Evolutionary conservation across 306 rosid genomes (phyloP), one percentile per base, ranked within the genome.

Genomic region (Potentilla sterilis): DNA sequence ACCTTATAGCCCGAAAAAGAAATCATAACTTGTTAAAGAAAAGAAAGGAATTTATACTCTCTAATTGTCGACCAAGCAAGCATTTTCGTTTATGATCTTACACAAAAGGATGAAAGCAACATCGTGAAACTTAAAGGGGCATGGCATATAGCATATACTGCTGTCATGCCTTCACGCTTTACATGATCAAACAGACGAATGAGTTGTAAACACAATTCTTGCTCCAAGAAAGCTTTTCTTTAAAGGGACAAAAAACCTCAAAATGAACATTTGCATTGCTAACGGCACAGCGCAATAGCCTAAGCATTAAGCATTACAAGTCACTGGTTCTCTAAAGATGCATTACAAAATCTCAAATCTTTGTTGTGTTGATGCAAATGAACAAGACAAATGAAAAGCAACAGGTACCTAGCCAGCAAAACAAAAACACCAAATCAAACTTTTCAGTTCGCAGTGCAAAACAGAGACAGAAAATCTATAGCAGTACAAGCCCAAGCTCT

Each of bases 401-500:
- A 61, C 72, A 74, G 32, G 61, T 47, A 55, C 70, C 42, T 72
- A 49, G 69, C 77, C 73, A 78, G n/a, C 51, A 57, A 40, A 73
- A 63, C 3, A 19, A 18, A 24, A 41, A 49, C 57, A 63, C 67
- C 8, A 51, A 51, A 65, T 42, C 65, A 59, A 37, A 46, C 64
- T 22, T 67, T 46, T 69, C 65, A 76, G 64, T 24, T 63, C 22
- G 2, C 16, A 69, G 22, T 34, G 80, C 55, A 75, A 77, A 83
- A 59, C 78, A 63, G 51, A 48, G 79, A 79, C 43, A 64, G 77
- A 69, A 28, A 72, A 67, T 66, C 86, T 89, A 91, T 78, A 91
- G 83, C 37, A 88, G 88, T 54, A 88, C 92, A 70, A 88, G 87
- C 47, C 92, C 92, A 34, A 88, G 88, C 78, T 84, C 97, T 10